Percentiles rank a stretch among this genome's conserved stretches.
These are phyloP conservation scores for Clavaria fumosa DNA, from an alignment of 768 basidiomycete genomes.

Conservation along the genomic window DNA sequence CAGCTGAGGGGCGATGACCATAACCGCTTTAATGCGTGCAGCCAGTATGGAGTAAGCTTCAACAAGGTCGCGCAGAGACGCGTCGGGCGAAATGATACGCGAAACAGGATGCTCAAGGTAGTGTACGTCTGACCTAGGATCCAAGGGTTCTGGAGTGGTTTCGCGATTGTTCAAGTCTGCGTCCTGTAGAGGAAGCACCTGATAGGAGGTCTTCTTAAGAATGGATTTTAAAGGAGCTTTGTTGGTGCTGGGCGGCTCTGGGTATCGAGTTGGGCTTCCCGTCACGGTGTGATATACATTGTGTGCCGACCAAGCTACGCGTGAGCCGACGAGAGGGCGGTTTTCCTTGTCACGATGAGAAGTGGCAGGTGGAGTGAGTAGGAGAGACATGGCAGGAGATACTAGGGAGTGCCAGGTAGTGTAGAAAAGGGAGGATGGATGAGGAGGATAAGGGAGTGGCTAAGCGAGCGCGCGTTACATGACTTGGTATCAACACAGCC, in stretches of 20 bases:
- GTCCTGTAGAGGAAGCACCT: slow-evolving; percentile 26
- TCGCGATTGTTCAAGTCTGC: slow-evolving; percentile 30
- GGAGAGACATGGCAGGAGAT: slow-evolving; percentile 26
- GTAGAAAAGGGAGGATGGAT: slow-evolving; percentile 7
- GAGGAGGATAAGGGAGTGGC: slow-evolving; percentile 4
- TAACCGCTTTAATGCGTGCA: slow-evolving; percentile 40
- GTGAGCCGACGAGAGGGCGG: slow-evolving; percentile 18
- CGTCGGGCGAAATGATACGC: slow-evolving; percentile 34
- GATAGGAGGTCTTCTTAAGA: slow-evolving; percentile 38
- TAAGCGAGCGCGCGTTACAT: neutral
- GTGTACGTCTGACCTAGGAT: slow-evolving; percentile 43
- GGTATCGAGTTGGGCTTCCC: slow-evolving; percentile 16
- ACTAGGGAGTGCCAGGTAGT: slow-evolving; percentile 9
- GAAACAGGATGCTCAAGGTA: slow-evolving; percentile 56
- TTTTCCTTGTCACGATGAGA: slow-evolving; percentile 44
- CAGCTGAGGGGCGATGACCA: slow-evolving; percentile 31
- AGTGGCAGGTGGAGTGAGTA: slow-evolving; percentile 47
- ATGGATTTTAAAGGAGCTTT: slow-evolving; percentile 47
- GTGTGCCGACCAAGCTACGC: slow-evolving; percentile 37
- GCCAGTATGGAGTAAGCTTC: slow-evolving; percentile 62
- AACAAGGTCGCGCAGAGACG: slow-evolving; percentile 42
- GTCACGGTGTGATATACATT: slow-evolving; percentile 32
- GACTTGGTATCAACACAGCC: neutral
- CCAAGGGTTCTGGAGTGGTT: slow-evolving; percentile 60
- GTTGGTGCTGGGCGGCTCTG: slow-evolving; percentile 23